Evolutionary conservation across 768 basidiomycete species (phyloP), one percentile per base, ranked within the genome.

Genomic region (Daedaleopsis sinensis): DNA sequence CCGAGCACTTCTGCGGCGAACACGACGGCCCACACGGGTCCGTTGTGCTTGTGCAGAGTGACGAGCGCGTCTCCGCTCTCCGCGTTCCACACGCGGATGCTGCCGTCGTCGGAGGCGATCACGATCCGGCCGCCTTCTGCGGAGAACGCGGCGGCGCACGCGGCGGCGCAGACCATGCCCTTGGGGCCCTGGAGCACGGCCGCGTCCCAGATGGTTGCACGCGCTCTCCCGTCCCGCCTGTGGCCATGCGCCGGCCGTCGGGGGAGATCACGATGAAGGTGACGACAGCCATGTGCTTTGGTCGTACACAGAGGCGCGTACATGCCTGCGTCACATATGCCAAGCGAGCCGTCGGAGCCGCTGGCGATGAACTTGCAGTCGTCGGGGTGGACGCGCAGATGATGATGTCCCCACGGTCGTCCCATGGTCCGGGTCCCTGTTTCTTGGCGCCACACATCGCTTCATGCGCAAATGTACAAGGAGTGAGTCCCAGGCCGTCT

Each of bases 231-330:
- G 59, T 60, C 16, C 53, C 47, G 48, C 61, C 62, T 1, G 67
- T 58, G 6, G 58, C 61, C 37, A 68, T 48, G 23, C 47, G 55
- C 4, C 35, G 35, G 12, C 65, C 64, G 47, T 65, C 57, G 16
- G 62, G 50, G 19, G 67, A 68, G 55, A 65, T 64, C 10, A 72
- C 65, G 62, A 81, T 77, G 52, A 72, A 75, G 10, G 76, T 78
- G 49, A 70, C 59, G 12, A 44, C 48, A 42, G 55, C 61, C 18
- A 10, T 39, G 55, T 71, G 67, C 21, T 49, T 36, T 19, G 50
- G 52, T 47, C 27, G 15, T 13, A 11, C 15, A 15, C 10, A 24
- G 23, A 13, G 5, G 47, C 23, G 19, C 21, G 23, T 49, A 39
- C 2, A 12, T 50, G 10, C 42, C 24, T 13, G 46, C 24, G 13